Evolutionary conservation across 2,329 filamentous ascomycete species (phyloP).

Genomic region (Fusarium dimerum): DNA sequence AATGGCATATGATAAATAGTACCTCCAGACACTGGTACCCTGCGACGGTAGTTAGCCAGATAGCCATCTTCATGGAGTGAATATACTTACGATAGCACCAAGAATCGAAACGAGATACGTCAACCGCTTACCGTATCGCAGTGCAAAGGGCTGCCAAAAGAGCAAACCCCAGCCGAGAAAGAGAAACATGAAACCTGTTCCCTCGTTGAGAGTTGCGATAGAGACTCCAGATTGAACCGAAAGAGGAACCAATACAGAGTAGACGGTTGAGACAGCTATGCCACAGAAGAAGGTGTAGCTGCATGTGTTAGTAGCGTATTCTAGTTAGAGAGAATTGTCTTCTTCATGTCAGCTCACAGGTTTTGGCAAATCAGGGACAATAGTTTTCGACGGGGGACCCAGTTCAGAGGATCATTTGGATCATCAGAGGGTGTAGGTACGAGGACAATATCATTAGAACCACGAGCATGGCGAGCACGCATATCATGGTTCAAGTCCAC

Average conservation of each 20-base stretch:
- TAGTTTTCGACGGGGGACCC: conserved; percentile 36
- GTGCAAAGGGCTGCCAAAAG: conserved; percentile 49
- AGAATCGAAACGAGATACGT: conserved; percentile 41
- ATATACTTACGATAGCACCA: conserved; percentile 29
- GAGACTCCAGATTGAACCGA: conserved; percentile 34
- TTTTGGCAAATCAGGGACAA: conserved; percentile 31
- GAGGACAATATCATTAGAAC: conserved; percentile 46
- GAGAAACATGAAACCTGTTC: conserved; percentile 44
- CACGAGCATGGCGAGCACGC: conserved; percentile 34
- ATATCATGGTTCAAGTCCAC: conserved; percentile 39
- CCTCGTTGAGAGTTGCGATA: conserved; percentile 38
- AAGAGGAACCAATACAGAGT: conserved; percentile 41
- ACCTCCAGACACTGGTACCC: conserved; percentile 30
- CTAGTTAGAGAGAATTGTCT: no score
- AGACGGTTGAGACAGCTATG: conserved; percentile 41
- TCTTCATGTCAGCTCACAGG: conserved; percentile 29
- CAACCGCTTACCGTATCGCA: conserved; percentile 46
- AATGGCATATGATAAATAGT: accelerated
- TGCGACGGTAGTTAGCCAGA: no score
- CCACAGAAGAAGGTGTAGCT: conserved; percentile 42
- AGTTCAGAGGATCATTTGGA: conserved; percentile 55
- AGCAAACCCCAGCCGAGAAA: conserved; percentile 47
- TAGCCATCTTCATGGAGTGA: no score
- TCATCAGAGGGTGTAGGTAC: conserved; percentile 51
- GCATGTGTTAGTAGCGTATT: background rate